Percentiles rank a stretch among this genome's conserved stretches.
Evolutionary conservation across 805 yeast species (phyloP).

Genomic region (Torulaspora microellipsoides): DNA sequence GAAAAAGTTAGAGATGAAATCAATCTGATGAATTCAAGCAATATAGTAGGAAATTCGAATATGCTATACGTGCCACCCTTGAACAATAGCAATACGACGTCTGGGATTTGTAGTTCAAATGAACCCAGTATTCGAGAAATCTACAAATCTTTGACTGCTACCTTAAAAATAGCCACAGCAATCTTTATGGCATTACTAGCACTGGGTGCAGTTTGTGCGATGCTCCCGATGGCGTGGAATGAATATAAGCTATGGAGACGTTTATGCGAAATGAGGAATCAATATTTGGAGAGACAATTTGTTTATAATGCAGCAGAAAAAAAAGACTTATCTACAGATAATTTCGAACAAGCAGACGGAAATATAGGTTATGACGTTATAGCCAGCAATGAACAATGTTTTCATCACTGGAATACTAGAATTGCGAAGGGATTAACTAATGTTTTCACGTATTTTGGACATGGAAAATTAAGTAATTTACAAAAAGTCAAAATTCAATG

Average conservation of each 20-base stretch:
- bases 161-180: slow-evolving; percentile 37
- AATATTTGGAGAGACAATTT: slow-evolving; percentile 12
- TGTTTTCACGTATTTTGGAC: neutral
- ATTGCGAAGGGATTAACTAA: slow-evolving; percentile 4
- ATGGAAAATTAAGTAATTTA: neutral
- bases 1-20: slow-evolving; percentile 42
- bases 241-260: slow-evolving; percentile 49
- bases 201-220: slow-evolving; percentile 39
- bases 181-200: slow-evolving; percentile 39
- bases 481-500: slow-evolving; percentile 31
- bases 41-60: slow-evolving; percentile 16
- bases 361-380: slow-evolving; percentile 16
- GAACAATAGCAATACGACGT: slow-evolving; percentile 12
- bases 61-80: slow-evolving; percentile 41
- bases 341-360: slow-evolving; percentile 1
- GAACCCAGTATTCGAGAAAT: slow-evolving; percentile 39
- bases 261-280: slow-evolving; percentile 35
- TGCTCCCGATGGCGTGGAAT: slow-evolving; percentile 42
- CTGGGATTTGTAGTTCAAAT: slow-evolving; percentile 40
- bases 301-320: neutral
- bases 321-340: slow-evolving; percentile 1
- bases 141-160: slow-evolving; percentile 31
- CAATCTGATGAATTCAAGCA: slow-evolving; percentile 30
- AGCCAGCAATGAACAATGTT: slow-evolving; percentile 19
- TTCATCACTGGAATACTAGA: slow-evolving; percentile 21